phyloP scores from a whole-genome alignment of 1,284 basidiomycete species.

The Wallemia ichthyophaga region DNA sequence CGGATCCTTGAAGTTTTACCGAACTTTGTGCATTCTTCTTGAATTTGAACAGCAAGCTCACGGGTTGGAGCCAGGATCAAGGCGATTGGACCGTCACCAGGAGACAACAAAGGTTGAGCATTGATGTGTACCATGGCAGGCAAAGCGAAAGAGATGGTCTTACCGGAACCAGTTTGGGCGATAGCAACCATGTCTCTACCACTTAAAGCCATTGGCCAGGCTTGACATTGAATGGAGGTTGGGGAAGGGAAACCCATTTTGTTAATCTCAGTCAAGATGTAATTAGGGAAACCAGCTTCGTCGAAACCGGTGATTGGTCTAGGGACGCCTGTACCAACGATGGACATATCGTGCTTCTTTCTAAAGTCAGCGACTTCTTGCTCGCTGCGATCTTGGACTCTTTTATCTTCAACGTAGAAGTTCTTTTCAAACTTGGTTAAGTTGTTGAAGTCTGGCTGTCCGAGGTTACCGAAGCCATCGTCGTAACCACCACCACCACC shows the following conservation, averaged over 20 bases:
- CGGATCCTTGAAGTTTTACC: conserved; percentile 88
- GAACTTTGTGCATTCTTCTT: conserved; percentile 94
- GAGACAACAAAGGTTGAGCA: conserved; percentile 74
- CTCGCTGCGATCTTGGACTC: conserved; percentile 45
- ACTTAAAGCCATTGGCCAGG: conserved; percentile 88
- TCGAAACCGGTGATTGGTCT: conserved; percentile 75
- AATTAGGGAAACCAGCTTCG: conserved; percentile 84
- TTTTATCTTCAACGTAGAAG: conserved; percentile 85
- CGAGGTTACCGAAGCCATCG: conserved; percentile 52
- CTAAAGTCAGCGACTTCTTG: conserved; percentile 70
- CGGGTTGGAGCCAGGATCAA: conserved; percentile 89
- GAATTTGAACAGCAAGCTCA: conserved; percentile 94
- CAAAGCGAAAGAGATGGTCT: conserved; percentile 91
- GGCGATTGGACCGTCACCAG: conserved; percentile 90
- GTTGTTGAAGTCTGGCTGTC: conserved; percentile 50
- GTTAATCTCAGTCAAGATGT: conserved; percentile 71
- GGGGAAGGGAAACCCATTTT: conserved; percentile 72
- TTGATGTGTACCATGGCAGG: conserved; percentile 99
- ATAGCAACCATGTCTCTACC: conserved; percentile 89
- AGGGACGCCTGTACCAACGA: conserved; percentile 65
- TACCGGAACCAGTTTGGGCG: conserved; percentile 83
- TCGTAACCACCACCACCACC: conserved; percentile 32
- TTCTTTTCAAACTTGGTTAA: conserved; percentile 29
- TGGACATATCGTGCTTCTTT: conserved; percentile 59
- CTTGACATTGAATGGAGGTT: conserved; percentile 88